Conservation (phyloP, 108 stramenopile species). For the Cyclotella choctawhatcheeana region DNA sequence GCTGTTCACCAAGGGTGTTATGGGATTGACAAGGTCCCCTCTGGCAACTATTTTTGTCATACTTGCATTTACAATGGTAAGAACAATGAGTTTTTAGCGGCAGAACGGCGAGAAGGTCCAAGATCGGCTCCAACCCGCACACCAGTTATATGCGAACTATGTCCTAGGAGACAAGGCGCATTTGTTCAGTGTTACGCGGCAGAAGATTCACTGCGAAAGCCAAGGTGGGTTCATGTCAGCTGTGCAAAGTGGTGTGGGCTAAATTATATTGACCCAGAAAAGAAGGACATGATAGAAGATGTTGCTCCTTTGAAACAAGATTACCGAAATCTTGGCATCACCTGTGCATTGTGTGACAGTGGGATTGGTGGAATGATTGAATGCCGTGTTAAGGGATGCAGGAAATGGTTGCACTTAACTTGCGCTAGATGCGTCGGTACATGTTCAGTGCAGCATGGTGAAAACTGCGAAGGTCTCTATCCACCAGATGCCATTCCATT, state of each 20-base stretch:
- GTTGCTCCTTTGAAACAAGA: conserved; percentile 57
- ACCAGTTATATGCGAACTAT: conserved; percentile 82
- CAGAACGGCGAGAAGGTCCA: conserved; percentile 45
- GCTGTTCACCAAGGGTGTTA: conserved; percentile 91
- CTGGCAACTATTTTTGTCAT: conserved; percentile 89
- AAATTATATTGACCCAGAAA: conserved; percentile 55
- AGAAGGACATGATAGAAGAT: conserved; percentile 71
- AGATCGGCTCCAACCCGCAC: conserved; percentile 44
- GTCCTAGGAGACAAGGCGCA: conserved; percentile 79
- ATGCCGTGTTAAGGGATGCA: conserved; percentile 70
- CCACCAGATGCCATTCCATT: conserved; percentile 33
- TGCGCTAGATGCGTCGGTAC: conserved; percentile 79
- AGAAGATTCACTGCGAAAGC: conserved; percentile 27
- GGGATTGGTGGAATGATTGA: conserved; percentile 69
- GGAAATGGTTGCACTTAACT: conserved; percentile 77
- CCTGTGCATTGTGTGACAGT: conserved; percentile 74
- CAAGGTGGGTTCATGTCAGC: conserved; percentile 77
- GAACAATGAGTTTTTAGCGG: conserved; percentile 59
- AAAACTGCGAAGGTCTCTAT: conserved; percentile 67
- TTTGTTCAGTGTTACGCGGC: conserved; percentile 60
- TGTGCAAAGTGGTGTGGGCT: conserved; percentile 93
- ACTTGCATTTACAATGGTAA: conserved; percentile 76
- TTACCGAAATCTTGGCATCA: conserved; percentile 49
- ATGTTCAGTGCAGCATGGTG: conserved; percentile 86
- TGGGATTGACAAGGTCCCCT: conserved; percentile 83